These are phyloP conservation scores for Polyporus arcularius DNA, from an alignment of 768 basidiomycete species.

Conservation along the genomic window DNA sequence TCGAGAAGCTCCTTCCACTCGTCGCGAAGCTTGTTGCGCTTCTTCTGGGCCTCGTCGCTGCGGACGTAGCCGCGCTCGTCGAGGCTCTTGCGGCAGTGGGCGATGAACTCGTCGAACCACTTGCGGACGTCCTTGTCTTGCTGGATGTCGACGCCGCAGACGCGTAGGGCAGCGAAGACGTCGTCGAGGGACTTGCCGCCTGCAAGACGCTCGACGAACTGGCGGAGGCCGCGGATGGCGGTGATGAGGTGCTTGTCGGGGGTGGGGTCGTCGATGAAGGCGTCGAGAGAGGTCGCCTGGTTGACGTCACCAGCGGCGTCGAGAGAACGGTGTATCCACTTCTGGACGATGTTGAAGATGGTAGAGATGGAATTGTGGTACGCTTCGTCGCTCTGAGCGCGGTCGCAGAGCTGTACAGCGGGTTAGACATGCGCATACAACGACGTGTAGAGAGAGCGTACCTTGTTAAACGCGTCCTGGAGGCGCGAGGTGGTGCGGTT, in stretches of 20 bases:
- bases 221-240: constrained; percentile 44
- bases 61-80: constrained; percentile 53
- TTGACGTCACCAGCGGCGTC: constrained; percentile 50
- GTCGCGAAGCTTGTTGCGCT: constrained; percentile 44
- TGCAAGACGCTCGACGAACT: constrained; percentile 56
- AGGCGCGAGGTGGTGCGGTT: constrained; percentile 45
- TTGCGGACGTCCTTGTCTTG: constrained; percentile 52
- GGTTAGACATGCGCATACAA: not conserved
- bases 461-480: constrained; percentile 55
- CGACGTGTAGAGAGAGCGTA: constrained; percentile 25
- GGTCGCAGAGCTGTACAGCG: constrained; percentile 55
- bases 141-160: constrained; percentile 49
- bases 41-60: constrained; percentile 44
- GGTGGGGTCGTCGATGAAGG: constrained; percentile 62
- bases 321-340: constrained; percentile 55
- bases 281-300: constrained; percentile 46
- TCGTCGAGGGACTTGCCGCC: constrained; percentile 50
- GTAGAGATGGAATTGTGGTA: constrained; percentile 61
- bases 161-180: constrained; percentile 43
- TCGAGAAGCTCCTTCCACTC: constrained; percentile 55
- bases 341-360: constrained; percentile 56
- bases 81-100: constrained; percentile 45
- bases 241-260: constrained; percentile 60
- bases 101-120: constrained; percentile 59
- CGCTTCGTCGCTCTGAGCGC: constrained; percentile 59